These are phyloP conservation scores for Annulohypoxylon maeteangense DNA, from an alignment of 495 filamentous ascomycete genomes.

Conservation along the genomic window DNA sequence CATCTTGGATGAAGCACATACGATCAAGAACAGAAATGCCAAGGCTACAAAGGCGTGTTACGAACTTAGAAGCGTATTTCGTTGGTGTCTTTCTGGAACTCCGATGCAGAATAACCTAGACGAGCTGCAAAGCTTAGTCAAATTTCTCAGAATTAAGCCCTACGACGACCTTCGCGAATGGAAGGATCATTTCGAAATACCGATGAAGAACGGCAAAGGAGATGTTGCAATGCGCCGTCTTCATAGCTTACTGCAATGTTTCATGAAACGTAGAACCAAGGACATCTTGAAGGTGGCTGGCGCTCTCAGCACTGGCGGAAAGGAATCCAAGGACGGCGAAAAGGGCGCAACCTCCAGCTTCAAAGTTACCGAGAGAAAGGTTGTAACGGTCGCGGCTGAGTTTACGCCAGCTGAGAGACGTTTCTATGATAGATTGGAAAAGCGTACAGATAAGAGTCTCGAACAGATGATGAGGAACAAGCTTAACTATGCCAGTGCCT, in stretches of 20 bases:
- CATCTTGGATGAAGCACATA: constrained; percentile 96
- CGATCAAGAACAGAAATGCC: constrained; percentile 97
- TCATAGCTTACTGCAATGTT: constrained; percentile 82
- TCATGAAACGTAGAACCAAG: constrained; percentile 97
- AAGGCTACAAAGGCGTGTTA: constrained; percentile 91
- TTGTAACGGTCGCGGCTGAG: constrained; percentile 80
- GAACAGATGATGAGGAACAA: constrained; percentile 86
- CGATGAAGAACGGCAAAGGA: constrained; percentile 86
- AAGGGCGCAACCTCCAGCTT: constrained; percentile 68
- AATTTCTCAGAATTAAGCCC: constrained; percentile 91
- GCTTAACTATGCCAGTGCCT: constrained; percentile 76
- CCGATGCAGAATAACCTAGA: constrained; percentile 99
- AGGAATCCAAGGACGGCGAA: constrained; percentile 59
- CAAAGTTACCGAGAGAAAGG: constrained; percentile 86
- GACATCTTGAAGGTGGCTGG: constrained; percentile 89
- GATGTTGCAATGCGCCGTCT: constrained; percentile 89
- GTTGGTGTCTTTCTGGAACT: constrained; percentile 96
- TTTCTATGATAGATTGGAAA: constrained; percentile 87
- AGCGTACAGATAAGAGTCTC: constrained; percentile 84
- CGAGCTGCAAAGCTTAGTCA: constrained; percentile 91
- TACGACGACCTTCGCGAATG: constrained; percentile 84
- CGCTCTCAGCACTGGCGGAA: constrained; percentile 75
- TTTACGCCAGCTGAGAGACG: constrained; percentile 82
- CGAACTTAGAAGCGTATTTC: constrained; percentile 80
- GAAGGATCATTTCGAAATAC: constrained; percentile 87